Evolutionary conservation across 768 basidiomycete genomes (phyloP).

Genomic region (Cystofilobasidium ferigula): DNA sequence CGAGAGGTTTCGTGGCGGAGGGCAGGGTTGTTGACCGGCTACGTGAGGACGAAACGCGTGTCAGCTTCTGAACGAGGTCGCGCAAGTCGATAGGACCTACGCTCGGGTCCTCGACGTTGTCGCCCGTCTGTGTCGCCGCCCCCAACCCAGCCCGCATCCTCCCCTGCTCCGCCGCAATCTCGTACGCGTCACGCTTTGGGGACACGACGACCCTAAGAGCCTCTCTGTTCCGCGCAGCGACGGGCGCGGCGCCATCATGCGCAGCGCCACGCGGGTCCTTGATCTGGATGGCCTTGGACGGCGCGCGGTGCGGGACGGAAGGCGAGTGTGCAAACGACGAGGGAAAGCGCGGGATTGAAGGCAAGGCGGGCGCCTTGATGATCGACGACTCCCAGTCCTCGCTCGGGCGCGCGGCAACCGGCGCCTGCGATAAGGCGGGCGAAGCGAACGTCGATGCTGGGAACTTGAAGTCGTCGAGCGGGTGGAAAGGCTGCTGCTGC

Average conservation of each 20-base stretch:
- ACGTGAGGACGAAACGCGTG: too few relatives aligned
- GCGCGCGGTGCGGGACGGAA: too few relatives aligned
- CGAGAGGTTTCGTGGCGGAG: too few relatives aligned
- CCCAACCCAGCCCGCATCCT: background rate
- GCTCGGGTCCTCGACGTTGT: background rate
- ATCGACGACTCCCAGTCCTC: background rate
- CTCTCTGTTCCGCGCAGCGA: background rate
- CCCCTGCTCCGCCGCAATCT: slow-evolving; percentile 21
- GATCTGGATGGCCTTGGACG: background rate
- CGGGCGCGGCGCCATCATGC: background rate
- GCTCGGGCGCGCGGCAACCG: background rate
- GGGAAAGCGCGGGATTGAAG: background rate
- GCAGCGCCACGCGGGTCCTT: too few relatives aligned
- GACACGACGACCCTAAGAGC: slow-evolving; percentile 9
- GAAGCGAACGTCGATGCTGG: background rate
- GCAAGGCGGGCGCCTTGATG: background rate
- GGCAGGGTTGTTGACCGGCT: too few relatives aligned
- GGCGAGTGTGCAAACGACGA: background rate
- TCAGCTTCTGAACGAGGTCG: too few relatives aligned
- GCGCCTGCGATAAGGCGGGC: background rate
- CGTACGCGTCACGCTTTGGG: slow-evolving; percentile 12
- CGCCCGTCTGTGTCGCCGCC: too few relatives aligned
- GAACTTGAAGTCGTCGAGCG: background rate
- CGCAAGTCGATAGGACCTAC: too few relatives aligned
- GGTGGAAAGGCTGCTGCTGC: background rate